phyloP scores from a whole-genome alignment of 805 yeast genomes.

The Suhomyces sp. region DNA sequence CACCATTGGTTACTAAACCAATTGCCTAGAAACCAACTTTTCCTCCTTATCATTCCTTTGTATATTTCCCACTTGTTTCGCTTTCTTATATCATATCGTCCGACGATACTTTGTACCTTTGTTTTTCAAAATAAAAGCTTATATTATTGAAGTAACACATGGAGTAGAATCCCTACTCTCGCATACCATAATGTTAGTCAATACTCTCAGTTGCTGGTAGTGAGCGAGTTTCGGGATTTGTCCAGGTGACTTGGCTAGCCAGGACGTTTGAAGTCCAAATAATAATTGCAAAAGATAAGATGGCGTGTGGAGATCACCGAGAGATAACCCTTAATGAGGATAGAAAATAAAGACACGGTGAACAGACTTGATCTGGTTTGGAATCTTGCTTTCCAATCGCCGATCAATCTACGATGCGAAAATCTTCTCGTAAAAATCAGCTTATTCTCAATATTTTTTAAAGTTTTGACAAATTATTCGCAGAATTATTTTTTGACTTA shows the following conservation, averaged over 20 bases:
- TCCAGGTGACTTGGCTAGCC: background rate
- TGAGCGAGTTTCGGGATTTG: background rate
- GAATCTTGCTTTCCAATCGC: background rate
- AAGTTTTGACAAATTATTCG: background rate
- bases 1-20: slow-evolving; percentile 15
- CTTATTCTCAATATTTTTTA: background rate
- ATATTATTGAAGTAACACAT: no score
- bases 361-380: background rate
- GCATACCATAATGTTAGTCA: no score
- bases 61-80: slow-evolving; percentile 3
- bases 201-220: background rate
- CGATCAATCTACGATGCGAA: background rate
- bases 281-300: background rate
- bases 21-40: background rate
- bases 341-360: background rate
- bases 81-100: background rate
- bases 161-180: no score
- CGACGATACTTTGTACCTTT: background rate
- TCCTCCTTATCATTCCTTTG: slow-evolving; percentile 1
- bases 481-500: no score
- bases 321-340: background rate
- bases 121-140: slow-evolving; percentile 1
- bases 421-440: background rate
- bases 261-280: background rate
- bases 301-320: background rate